These are phyloP conservation scores for Quercus aquifolioides DNA, from an alignment of 306 rosid species.

Conservation along the genomic window DNA sequence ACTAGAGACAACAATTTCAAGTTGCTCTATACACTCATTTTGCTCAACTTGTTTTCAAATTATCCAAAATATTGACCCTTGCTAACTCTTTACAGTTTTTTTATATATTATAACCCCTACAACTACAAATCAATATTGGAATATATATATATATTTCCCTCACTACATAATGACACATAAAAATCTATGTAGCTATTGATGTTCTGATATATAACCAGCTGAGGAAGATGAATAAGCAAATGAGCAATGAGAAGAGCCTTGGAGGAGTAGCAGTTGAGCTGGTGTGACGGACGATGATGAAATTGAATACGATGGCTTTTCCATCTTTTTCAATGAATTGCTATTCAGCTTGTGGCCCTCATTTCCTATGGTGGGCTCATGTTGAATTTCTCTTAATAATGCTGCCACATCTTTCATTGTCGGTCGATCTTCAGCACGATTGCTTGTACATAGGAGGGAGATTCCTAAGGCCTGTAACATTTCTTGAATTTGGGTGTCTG, in stretches of 20 bases:
- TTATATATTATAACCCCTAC: constrained; percentile 17
- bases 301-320: constrained; percentile 28
- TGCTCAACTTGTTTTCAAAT: constrained; percentile 13
- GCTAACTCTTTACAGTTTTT: constrained; percentile 23
- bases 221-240: constrained; percentile 63
- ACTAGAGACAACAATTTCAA: constrained; percentile 8
- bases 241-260: constrained; percentile 59
- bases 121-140: constrained; percentile 11
- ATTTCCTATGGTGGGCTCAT: constrained; percentile 39
- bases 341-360: constrained; percentile 44
- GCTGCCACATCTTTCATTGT: constrained; percentile 93
- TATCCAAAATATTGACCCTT: constrained; percentile 2
- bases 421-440: constrained; percentile 78
- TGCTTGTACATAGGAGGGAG: constrained; percentile 68
- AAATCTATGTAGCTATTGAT: constrained; percentile 16
- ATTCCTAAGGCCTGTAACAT: constrained; percentile 84
- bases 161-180: not conserved
- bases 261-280: constrained; percentile 55
- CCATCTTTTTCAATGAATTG: constrained; percentile 25
- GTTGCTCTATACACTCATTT: constrained; percentile 43
- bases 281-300: constrained; percentile 55
- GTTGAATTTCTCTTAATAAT: constrained; percentile 65
- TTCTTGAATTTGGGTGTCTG: constrained; percentile 72
- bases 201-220: constrained; percentile 34
- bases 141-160: not conserved